A percentile compares a stretch with the other conserved stretches of the same genome.
Conservation (phyloP, 371 early-diverging fungal genomes). For the Coemansia sp. region DNA sequence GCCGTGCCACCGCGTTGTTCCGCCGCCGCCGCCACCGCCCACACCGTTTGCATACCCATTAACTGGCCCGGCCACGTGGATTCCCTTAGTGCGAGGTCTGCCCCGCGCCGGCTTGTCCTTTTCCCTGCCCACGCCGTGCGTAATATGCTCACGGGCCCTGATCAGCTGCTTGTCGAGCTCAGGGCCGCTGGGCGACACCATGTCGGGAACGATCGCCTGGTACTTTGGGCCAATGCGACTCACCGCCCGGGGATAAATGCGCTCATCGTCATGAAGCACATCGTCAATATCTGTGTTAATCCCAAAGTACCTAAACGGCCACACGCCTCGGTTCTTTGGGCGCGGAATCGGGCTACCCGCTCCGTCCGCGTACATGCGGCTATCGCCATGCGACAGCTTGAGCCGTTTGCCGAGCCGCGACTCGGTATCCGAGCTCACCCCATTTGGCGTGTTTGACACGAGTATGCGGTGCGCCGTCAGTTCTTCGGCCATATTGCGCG, state of each 20-base stretch:
- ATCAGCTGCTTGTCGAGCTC: slow-evolving; percentile 26
- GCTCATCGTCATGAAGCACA: slow-evolving; percentile 71
- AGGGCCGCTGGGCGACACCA: slow-evolving; percentile 48
- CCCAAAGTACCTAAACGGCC: slow-evolving; percentile 91
- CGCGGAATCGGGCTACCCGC: slow-evolving; percentile 22
- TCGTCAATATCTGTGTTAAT: slow-evolving; percentile 67
- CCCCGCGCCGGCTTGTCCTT: background rate
- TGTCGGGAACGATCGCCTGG: slow-evolving; percentile 72
- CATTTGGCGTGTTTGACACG: background rate
- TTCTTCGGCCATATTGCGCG: slow-evolving; percentile 34
- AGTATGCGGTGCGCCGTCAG: no score
- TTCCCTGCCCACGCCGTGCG: no score
- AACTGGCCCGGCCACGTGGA: background rate
- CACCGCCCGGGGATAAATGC: slow-evolving; percentile 77
- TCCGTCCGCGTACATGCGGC: background rate
- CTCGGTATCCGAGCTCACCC: slow-evolving; percentile 32
- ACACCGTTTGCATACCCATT: background rate
- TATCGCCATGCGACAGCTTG: slow-evolving; percentile 28
- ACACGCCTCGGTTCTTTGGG: slow-evolving; percentile 54
- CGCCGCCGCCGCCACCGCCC: slow-evolving; percentile 36
- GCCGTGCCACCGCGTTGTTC: slow-evolving; percentile 30
- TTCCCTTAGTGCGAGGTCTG: background rate
- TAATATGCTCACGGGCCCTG: background rate
- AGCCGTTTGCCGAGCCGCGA: slow-evolving; percentile 43
- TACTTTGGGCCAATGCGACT: slow-evolving; percentile 75